Percentiles rank a stretch among this genome's conserved stretches.
Conservation (phyloP, 192 early-diverging fungal genomes). For the Coemansia sp. region DNA sequence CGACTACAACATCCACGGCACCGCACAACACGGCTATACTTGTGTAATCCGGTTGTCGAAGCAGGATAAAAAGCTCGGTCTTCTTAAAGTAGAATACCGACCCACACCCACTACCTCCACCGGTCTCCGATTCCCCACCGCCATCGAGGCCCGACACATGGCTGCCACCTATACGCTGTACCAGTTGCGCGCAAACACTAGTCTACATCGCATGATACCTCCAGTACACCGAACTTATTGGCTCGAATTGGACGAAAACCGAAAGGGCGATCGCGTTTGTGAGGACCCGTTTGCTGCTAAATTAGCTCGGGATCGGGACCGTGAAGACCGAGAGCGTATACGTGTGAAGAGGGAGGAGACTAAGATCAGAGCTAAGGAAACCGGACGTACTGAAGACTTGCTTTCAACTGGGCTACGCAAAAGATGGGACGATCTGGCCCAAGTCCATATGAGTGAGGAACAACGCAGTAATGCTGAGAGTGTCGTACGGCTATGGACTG, state of each 20-base stretch:
- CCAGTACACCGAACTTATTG: conserved; percentile 74
- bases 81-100: conserved; percentile 15
- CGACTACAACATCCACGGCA: conserved; percentile 66
- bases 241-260: conserved; percentile 60
- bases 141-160: conserved; percentile 66
- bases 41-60: conserved; percentile 40
- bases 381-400: conserved; percentile 42
- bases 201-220: conserved; percentile 75
- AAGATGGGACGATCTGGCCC: conserved; percentile 57
- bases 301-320: conserved; percentile 46
- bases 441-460: conserved; percentile 69
- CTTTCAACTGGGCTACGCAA: conserved; percentile 10
- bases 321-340: conserved; percentile 5
- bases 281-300: conserved; percentile 80
- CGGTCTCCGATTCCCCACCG: conserved; percentile 9
- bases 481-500: conserved; percentile 62
- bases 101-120: conserved; percentile 16
- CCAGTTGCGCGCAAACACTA: conserved; percentile 64
- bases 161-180: conserved; percentile 81
- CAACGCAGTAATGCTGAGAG: conserved; percentile 66
- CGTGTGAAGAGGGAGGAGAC: conserved; percentile 28
- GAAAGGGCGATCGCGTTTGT: conserved; percentile 60
- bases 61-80: conserved; percentile 34
- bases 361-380: conserved; percentile 43
- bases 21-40: conserved; percentile 58